phyloP scores from a whole-genome alignment of 352 stramenopile species.

The Globisporangium perplexum region DNA sequence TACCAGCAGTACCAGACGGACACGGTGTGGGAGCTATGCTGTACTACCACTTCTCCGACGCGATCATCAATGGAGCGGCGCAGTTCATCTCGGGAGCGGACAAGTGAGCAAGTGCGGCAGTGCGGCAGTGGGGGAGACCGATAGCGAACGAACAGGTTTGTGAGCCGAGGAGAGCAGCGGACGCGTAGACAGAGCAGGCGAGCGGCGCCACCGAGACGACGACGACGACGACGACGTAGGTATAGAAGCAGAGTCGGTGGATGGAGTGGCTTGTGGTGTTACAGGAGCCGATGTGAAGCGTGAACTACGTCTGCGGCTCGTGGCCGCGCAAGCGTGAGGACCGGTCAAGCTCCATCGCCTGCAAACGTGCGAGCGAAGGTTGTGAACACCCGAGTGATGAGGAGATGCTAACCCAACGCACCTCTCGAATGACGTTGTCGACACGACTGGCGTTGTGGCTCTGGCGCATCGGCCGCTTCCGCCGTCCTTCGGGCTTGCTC shows the following conservation, averaged over 20 bases:
- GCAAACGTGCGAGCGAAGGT: conserved; percentile 2
- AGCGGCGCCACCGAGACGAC: not conserved
- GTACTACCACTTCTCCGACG: conserved; percentile 73
- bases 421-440: conserved; percentile 65
- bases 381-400: too few relatives aligned
- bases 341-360: conserved; percentile 72
- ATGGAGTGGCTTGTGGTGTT: not conserved
- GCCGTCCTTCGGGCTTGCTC: conserved; percentile 66
- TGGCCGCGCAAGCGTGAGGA: conserved; percentile 31
- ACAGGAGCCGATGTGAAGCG: not conserved
- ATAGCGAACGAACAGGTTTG: not conserved
- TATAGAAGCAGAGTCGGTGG: not conserved
- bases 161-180: not conserved
- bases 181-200: not conserved
- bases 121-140: too few relatives aligned
- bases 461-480: conserved; percentile 42
- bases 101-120: not conserved
- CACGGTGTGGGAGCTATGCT: conserved; percentile 62
- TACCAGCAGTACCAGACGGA: conserved; percentile 79
- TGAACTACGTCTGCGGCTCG: conserved; percentile 15
- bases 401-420: too few relatives aligned
- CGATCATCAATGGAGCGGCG: conserved; percentile 63
- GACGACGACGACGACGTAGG: not conserved
- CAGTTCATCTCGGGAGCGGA: conserved; percentile 36
- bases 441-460: conserved; percentile 39